These are phyloP conservation scores for Chaetomium cochliodes DNA, from an alignment of 495 filamentous ascomycete genomes.

Conservation along the genomic window DNA sequence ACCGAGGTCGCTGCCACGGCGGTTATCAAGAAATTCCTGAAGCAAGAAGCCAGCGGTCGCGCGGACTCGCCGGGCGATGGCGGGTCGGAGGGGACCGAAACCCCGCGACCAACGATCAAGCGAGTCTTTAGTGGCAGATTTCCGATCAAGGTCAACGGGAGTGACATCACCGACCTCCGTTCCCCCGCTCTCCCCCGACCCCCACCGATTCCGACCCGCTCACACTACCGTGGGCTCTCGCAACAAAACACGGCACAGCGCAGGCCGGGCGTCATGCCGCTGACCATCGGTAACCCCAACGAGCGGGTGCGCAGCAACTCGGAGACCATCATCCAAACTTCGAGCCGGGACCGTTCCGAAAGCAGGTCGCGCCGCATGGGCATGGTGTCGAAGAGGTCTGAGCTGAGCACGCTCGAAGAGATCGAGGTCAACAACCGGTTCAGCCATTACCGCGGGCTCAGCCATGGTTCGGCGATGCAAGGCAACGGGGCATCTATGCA, in stretches of 20 bases:
- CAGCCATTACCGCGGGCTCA: conserved; percentile 78
- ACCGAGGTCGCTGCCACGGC: conserved; percentile 67
- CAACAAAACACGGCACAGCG: conserved; percentile 65
- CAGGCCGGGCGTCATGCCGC: conserved; percentile 66
- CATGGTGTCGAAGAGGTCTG: conserved; percentile 71
- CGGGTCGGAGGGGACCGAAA: conserved; percentile 66
- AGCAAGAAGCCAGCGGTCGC: conserved; percentile 50
- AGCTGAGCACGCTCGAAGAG: conserved; percentile 75
- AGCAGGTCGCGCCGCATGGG: conserved; percentile 73
- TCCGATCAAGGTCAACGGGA: conserved; percentile 73
- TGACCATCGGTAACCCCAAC: conserved; percentile 64
- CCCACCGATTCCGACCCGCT: conserved; percentile 70
- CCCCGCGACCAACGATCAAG: conserved; percentile 68
- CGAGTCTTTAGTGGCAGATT: conserved; percentile 75
- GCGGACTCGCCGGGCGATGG: conserved; percentile 64
- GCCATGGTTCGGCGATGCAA: conserved; percentile 74
- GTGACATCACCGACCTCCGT: conserved; percentile 54
- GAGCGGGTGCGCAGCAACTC: conserved; percentile 89
- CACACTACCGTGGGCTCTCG: conserved; percentile 75
- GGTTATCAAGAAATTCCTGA: conserved; percentile 75
- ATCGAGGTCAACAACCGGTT: conserved; percentile 64
- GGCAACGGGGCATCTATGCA: conserved; percentile 44
- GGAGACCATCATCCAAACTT: conserved; percentile 65
- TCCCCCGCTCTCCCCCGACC: conserved; percentile 65
- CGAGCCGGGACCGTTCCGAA: conserved; percentile 50